Evolutionary conservation across 768 basidiomycete genomes (phyloP), one percentile per base, ranked within the genome.

Genomic region (Podaxis carcinomalis): DNA sequence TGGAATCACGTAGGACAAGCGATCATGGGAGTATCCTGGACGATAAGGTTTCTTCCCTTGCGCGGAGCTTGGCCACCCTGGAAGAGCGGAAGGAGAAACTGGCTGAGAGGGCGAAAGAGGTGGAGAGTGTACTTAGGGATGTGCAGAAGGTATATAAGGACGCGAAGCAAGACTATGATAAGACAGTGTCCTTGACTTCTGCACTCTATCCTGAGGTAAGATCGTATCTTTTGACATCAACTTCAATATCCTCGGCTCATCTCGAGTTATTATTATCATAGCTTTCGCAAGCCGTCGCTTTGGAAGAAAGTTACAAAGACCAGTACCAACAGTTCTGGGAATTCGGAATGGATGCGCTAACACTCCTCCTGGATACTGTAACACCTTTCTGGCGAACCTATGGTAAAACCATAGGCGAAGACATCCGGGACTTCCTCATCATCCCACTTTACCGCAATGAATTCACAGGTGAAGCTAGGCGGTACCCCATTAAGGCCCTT

Each of bases 301-400:
- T 92, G 39, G 89, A 92, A 68, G 90, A 92, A 72, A 89, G 85
- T 67, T 91, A 91, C 72, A 83, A 82, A 66, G 88, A 91, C 67
- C 86, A 87, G 61, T 92, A 90, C 64, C 88, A 92, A 65, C 87
- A 90, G 64, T 71, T 92, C 56, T 92, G 89, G 89, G 90, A 91
- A 63, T 75, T 92, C 58, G 90, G 86, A 16, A 86, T 91, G 81
- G 88, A 90, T 60, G 86, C 85, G 0, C 75, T 92, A 57, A 91
- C 90, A 0, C 80, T 92, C 59, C 72, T 92, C 52, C 77, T 92
- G 47, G 90, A 91, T 66, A 86, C 84, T 2, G 85, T 92, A 13
- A 84, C 90, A 0, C 90, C 90, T 0, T 83, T 92, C 68, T 92
- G 90, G 90, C 78, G 90, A 63, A 89, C 81, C 36, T 90, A 92